These are phyloP conservation scores for Cadophora luteo-olivacea DNA, from an alignment of 2,329 filamentous ascomycete species.

Conservation along the genomic window DNA sequence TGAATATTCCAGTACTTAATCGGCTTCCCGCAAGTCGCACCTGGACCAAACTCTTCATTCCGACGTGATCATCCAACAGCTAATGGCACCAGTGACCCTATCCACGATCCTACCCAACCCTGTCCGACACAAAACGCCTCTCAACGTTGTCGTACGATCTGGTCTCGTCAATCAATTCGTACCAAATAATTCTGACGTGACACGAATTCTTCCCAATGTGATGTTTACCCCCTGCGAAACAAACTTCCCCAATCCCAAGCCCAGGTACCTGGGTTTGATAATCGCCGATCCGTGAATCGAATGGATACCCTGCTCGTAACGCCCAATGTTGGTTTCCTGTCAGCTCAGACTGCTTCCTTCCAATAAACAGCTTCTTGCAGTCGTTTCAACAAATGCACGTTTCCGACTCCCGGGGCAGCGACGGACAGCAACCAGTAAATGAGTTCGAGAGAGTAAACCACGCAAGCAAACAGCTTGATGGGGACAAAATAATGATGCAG, in stretches of 20 bases:
- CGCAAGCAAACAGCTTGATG: background rate
- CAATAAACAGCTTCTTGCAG: background rate
- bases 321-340: background rate
- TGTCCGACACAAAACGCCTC: background rate
- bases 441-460: background rate
- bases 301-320: background rate
- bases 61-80: background rate
- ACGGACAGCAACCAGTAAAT: background rate
- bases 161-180: background rate
- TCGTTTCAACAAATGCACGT: background rate
- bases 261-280: background rate
- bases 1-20: slow-evolving; percentile 22
- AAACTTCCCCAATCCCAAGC: background rate
- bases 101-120: background rate
- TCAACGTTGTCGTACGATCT: background rate
- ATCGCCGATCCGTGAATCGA: background rate
- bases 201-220: background rate
- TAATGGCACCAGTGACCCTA: background rate
- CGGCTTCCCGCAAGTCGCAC: slow-evolving; percentile 19
- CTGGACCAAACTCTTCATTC: slow-evolving; percentile 24
- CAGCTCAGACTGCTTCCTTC: background rate
- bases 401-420: background rate
- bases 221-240: background rate
- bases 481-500: background rate
- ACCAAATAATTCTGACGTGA: background rate